These are phyloP conservation scores for Mucor saturninus DNA, from an alignment of 371 early-diverging fungal genomes.

Conservation along the genomic window DNA sequence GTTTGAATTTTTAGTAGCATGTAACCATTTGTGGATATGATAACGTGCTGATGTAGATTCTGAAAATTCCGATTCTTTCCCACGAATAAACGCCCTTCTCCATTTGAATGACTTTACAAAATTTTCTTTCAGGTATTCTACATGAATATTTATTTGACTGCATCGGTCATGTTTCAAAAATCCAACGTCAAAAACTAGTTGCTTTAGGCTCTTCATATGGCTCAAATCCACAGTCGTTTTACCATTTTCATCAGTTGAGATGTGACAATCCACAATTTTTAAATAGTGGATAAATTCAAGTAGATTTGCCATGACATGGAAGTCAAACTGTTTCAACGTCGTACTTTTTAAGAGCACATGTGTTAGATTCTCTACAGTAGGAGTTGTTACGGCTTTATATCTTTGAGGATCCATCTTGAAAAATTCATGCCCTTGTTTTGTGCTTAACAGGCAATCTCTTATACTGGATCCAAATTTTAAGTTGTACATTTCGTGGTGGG, in stretches of 20 bases:
- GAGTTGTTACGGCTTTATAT: not conserved
- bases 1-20: too few species aligned
- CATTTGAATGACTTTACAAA: too few species aligned
- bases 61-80: too few species aligned
- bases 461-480: not conserved
- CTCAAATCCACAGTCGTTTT: not conserved
- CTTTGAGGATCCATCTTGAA: not conserved
- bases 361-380: too few species aligned
- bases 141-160: too few species aligned
- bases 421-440: not conserved
- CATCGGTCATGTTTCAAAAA: not conserved
- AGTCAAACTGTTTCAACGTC: too few species aligned
- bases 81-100: too few species aligned
- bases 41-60: too few species aligned
- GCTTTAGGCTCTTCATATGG: not conserved
- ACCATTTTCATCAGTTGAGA: not conserved
- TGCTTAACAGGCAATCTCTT: not conserved
- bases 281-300: not conserved
- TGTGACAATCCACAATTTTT: not conserved
- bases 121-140: too few species aligned
- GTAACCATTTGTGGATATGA: too few species aligned
- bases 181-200: not conserved
- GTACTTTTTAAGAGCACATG: too few species aligned
- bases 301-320: too few species aligned
- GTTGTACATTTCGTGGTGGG: not conserved